Conservation (phyloP, 1,284 basidiomycete species). For the Melampsora occidentalis region DNA sequence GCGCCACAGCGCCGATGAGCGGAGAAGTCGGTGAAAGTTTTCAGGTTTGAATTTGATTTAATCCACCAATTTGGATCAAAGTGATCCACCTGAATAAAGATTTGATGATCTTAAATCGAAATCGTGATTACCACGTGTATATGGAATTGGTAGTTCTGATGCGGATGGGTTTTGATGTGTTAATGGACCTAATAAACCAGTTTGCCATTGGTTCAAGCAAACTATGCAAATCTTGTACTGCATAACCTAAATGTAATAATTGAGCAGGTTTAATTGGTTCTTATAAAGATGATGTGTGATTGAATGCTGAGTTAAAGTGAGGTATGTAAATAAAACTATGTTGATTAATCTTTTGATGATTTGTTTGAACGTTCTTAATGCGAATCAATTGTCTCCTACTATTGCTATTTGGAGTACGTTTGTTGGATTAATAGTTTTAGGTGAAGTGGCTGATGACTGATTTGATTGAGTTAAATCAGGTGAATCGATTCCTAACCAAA, state of each 20-base stretch:
- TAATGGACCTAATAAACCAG: too few species aligned
- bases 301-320: conserved; percentile 23
- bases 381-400: conserved; percentile 49
- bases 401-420: conserved; percentile 45
- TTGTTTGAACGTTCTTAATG: conserved; percentile 45
- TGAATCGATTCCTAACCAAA: conserved; percentile 44
- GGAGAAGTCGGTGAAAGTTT: conserved; percentile 12
- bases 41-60: conserved; percentile 39
- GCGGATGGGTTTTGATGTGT: too few species aligned
- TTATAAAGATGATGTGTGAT: too few species aligned
- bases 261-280: conserved; percentile 43
- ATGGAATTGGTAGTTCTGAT: too few species aligned
- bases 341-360: conserved; percentile 44
- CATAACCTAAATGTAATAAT: conserved; percentile 48
- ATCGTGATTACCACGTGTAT: too few species aligned
- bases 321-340: conserved; percentile 25
- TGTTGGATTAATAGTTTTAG: conserved; percentile 10
- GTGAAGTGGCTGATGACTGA: conserved; percentile 14
- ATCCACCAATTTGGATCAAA: conserved; percentile 29
- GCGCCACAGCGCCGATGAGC: neutral
- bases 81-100: conserved; percentile 46
- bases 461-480: conserved; percentile 24
- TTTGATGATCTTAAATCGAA: too few species aligned
- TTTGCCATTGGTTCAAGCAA: too few species aligned
- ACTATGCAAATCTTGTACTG: conserved; percentile 47